Evolutionary conservation across 768 basidiomycete species (phyloP).

Genomic region (Rhizopogon vinicolor): DNA sequence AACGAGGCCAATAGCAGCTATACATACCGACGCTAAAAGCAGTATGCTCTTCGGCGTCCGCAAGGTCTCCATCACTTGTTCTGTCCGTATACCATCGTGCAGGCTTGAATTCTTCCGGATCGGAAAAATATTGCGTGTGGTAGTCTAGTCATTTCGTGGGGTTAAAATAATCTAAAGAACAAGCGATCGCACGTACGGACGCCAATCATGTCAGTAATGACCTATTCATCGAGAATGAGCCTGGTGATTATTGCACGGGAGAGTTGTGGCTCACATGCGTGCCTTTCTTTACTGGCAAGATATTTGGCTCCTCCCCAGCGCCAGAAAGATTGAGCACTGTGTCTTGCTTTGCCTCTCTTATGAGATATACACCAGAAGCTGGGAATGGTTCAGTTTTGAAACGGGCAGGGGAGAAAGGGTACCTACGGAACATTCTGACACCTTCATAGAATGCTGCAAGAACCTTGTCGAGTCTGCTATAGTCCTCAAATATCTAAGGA

Average conservation of each 20-base stretch:
- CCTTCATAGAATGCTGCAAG: constrained; percentile 28
- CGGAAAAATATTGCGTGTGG: constrained; percentile 30
- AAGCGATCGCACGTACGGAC: constrained; percentile 16
- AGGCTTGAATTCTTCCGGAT: constrained; percentile 32
- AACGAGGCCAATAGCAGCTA: neutral
- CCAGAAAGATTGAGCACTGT: constrained; percentile 16
- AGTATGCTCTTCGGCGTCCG: constrained; percentile 15
- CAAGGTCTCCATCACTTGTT: constrained; percentile 4
- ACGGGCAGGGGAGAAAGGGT: neutral
- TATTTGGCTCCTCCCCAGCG: constrained; percentile 7
- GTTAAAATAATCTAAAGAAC: neutral
- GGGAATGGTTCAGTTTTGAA: neutral
- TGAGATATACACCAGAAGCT: constrained; percentile 27
- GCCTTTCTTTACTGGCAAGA: constrained; percentile 20
- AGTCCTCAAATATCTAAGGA: constrained; percentile 18
- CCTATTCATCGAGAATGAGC: neutral
- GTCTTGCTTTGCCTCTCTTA: constrained; percentile 26
- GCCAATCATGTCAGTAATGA: constrained; percentile 27
- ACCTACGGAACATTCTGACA: constrained; percentile 29
- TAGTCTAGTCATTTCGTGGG: constrained; percentile 28
- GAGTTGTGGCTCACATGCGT: constrained; percentile 8
- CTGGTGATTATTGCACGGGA: too few species aligned
- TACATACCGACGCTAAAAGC: constrained; percentile 20
- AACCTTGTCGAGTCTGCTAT: constrained; percentile 24
- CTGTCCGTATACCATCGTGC: constrained; percentile 31